Conservation (phyloP, 2,329 filamentous ascomycete genomes). For the Ceratocystis smalleyi region DNA sequence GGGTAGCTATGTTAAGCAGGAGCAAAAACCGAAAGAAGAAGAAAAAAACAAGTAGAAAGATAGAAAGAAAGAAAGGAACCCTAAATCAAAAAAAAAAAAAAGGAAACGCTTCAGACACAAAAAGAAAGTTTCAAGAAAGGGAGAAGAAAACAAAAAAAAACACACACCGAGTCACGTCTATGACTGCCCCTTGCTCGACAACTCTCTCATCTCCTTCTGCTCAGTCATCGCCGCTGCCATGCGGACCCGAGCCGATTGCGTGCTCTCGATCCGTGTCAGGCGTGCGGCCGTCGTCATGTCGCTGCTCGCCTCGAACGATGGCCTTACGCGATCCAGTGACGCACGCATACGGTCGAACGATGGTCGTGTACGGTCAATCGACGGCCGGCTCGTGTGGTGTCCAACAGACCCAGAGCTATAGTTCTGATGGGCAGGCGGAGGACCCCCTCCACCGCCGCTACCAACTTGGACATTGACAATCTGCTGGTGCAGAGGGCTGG, state of each 20-base stretch:
- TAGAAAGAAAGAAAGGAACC: conserved; percentile 20
- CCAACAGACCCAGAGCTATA: conserved; percentile 21
- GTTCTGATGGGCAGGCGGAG: conserved; percentile 19
- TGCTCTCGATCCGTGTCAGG: conserved; percentile 68
- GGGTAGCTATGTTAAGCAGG: no score
- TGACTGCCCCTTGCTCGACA: conserved; percentile 5
- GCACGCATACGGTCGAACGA: conserved; percentile 78
- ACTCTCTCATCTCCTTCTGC: not conserved
- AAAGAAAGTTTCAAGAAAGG: conserved; percentile 3
- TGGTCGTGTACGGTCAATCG: conserved; percentile 54
- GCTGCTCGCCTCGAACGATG: conserved; percentile 72
- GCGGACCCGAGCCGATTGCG: conserved; percentile 29
- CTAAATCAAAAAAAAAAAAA: conserved; percentile 14
- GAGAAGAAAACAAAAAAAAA: not conserved
- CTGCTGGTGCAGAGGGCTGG: not conserved
- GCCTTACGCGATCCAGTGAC: conserved; percentile 72
- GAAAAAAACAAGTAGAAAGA: conserved; percentile 20
- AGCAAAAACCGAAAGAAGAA: conserved; percentile 1
- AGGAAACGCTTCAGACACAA: not conserved
- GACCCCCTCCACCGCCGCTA: conserved; percentile 15
- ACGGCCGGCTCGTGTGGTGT: conserved; percentile 31
- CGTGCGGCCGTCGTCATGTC: conserved; percentile 87
- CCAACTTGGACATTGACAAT: conserved; percentile 19
- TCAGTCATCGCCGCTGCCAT: not conserved
- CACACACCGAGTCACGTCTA: not conserved